phyloP scores from a whole-genome alignment of 768 basidiomycete species.

The Suillus lakei region DNA sequence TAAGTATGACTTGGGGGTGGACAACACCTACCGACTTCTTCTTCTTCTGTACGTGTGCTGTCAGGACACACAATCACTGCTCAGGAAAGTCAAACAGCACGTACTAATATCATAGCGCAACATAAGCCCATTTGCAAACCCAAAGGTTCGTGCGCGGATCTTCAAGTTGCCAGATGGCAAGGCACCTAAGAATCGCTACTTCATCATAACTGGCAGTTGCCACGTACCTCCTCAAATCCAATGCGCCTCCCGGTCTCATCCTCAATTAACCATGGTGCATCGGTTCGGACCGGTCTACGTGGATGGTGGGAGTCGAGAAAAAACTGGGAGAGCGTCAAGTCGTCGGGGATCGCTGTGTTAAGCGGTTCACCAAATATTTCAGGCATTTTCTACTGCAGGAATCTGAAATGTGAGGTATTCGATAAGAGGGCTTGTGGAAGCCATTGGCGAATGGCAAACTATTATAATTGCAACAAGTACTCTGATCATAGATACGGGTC shows the following conservation, averaged over 20 bases:
- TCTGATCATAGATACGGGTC: not conserved
- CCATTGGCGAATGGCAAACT: not conserved
- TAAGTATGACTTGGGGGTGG: not conserved
- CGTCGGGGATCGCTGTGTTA: constrained; percentile 56
- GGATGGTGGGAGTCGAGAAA: constrained; percentile 53
- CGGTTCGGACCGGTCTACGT: constrained; percentile 47
- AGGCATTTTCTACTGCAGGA: constrained; percentile 17
- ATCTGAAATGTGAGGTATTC: not conserved
- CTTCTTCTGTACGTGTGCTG: constrained; percentile 38
- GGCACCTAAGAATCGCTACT: not conserved
- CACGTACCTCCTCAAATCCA: constrained; percentile 53
- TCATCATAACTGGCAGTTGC: not conserved
- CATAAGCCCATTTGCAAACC: constrained; percentile 58
- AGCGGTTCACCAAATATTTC: constrained; percentile 33
- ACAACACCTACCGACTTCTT: constrained; percentile 53
- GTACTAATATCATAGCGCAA: constrained; percentile 55
- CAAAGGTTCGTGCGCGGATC: constrained; percentile 49
- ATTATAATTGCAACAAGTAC: not conserved
- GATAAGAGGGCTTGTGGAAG: not conserved
- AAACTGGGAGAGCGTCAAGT: constrained; percentile 71
- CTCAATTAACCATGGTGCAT: constrained; percentile 64
- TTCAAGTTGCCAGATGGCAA: constrained; percentile 19
- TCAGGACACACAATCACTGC: constrained; percentile 5
- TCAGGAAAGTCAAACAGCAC: not conserved
- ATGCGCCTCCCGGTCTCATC: constrained; percentile 53